Conservation (phyloP, 768 basidiomycete genomes). For the Tricholoma sp. region DNA sequence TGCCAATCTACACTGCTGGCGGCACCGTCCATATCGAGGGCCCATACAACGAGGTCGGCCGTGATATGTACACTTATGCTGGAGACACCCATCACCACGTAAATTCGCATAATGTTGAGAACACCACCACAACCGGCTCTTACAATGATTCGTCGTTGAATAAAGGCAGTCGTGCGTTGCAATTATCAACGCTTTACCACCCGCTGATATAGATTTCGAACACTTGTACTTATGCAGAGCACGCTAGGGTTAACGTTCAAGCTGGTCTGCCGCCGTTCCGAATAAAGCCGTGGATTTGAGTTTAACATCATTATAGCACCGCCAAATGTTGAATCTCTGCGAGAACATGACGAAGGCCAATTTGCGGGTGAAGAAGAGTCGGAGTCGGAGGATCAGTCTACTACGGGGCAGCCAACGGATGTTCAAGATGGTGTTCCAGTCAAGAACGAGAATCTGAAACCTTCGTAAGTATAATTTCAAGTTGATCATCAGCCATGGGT, state of each 20-base stretch:
- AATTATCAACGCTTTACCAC: not conserved
- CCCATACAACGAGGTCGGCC: not conserved
- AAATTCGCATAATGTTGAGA: not conserved
- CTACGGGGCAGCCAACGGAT: too few relatives aligned
- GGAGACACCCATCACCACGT: not conserved
- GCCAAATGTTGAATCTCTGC: not conserved
- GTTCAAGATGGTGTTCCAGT: too few relatives aligned
- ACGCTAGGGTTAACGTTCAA: not conserved
- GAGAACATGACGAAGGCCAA: not conserved
- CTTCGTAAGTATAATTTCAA: too few relatives aligned
- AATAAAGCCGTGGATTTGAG: too few relatives aligned
- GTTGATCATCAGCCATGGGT: too few relatives aligned
- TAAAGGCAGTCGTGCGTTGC: not conserved
- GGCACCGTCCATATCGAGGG: not conserved
- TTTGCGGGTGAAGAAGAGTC: not conserved
- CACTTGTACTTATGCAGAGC: not conserved
- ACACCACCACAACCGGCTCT: not conserved
- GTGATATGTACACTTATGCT: not conserved
- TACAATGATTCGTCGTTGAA: not conserved
- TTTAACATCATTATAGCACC: not conserved
- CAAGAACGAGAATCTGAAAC: too few relatives aligned
- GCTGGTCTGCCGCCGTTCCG: too few relatives aligned
- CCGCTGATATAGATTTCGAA: too few relatives aligned
- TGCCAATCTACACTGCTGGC: not conserved
- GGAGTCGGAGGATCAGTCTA: not conserved